Evolutionary conservation across 2,329 filamentous ascomycete species (phyloP), one percentile per base, ranked within the genome.

Genomic region (Helicocarpus griseus): DNA sequence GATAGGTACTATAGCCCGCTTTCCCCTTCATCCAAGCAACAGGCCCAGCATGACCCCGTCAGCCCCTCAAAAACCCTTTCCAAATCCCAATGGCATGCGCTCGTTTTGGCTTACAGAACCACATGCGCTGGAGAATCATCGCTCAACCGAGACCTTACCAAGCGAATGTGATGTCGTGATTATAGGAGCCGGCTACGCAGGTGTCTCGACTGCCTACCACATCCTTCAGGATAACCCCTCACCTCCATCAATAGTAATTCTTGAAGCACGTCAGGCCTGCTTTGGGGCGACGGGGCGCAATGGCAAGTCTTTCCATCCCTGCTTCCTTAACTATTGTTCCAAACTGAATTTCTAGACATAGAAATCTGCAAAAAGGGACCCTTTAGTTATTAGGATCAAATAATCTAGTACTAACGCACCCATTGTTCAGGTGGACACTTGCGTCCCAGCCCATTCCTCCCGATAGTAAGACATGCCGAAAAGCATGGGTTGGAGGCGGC

Each of bases 111-210:
- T 69, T 17, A 63, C 63, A 3, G 55, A 70, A 22, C 66, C 65
- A 5, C 64, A 72, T 54, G 52, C 58, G 1, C 59, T 77, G 2
- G 71, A 74, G 52, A 62, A 67, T 50, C 61, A 71, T 54, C 65
- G 71, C n/a, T 69, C 63, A 26, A 70, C 65, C 0, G 58, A 65
- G 2, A 55, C 56, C 7, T 58, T 77, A 0, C 75, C 74, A 0
- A 41, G 56, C 0, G 53, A 69, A 28, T 67, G 64, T 28, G 73
- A 77, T 43, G 68, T 78, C 48, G 65, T 71, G 14, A 70, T 78
- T 35, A 67, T 77, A 7, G 76, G 75, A 0, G 69, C 71, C 13
- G 76, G 76, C 0, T 75, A 70, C 50, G 65, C 74, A 4, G 75
- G 76, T 2, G 67, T 69, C 0, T 66, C 69, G 1, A 67, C 71